Base-by-base conservation (phyloP, 1,284 basidiomycete species). In the Mrakiaceae sp. region DNA sequence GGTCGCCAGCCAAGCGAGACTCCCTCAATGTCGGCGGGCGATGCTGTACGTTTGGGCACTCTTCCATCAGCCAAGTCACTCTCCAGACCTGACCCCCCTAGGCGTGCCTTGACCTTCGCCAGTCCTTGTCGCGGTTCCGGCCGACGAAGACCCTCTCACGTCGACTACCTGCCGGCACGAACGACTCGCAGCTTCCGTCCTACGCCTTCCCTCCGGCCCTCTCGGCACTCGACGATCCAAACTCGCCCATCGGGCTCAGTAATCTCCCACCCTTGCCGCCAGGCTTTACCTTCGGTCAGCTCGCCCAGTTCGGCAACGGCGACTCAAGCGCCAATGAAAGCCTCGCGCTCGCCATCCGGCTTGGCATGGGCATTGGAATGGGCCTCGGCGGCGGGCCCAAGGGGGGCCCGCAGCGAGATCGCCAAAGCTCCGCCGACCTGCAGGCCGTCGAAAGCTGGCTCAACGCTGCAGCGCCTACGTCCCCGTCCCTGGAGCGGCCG, bases 321-420 rank as follows among this genome's bases (percentile, higher is more conserved):
- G 52, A 56, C 8, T 46, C 16, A 16, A 50, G 58, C 58, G 75
- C 74, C 7, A 70, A 70, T 50, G 73, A 72, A 3, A 74, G 74
- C 1, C 64, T 78, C n/a, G 75, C 77, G 53, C 74, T 77, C 74
- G 77, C 77, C 7, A 76, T 78, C 48, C 68, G 77, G n/a, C 72
- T 78, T 70, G 77, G 77, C 0, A 77, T 78, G 74, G 73, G 74
- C 4, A 74, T 78, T 39, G 77, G 75, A 3, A 75, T 78, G 74
- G 71, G 70, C 7, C 49, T 74, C 46, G 70, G 70, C 10, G 62
- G 46, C n/a, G 40, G 60, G 48, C 10, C 46, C 51, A 40, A 40
- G 47, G 59, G 46, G 40, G 40, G 40, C 55, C 14, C 54, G n/a
- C 3, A 16, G 44, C 14, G 3, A 12, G 16, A n/a, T 6, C 57